Percentiles rank a stretch among this genome's conserved stretches.
Evolutionary conservation across 768 basidiomycete genomes (phyloP).

Genomic region (Gloeophyllum trabeum): DNA sequence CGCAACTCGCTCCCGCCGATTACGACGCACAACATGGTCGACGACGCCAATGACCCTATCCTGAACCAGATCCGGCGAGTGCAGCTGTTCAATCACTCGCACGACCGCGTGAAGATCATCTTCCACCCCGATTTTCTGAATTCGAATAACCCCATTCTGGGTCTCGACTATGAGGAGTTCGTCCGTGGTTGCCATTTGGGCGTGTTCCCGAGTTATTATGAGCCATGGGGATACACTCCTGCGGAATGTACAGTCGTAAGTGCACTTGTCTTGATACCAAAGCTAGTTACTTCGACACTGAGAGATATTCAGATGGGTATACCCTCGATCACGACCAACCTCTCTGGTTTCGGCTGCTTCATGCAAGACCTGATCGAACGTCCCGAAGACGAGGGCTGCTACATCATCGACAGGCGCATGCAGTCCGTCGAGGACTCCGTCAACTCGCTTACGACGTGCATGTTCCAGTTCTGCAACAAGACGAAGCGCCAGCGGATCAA

Average conservation of each 20-base stretch:
- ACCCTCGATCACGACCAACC: constrained; percentile 92
- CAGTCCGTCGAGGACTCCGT: constrained; percentile 90
- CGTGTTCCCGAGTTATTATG: constrained; percentile 97
- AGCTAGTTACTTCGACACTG: constrained; percentile 2
- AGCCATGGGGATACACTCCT: constrained; percentile 95
- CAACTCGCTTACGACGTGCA: constrained; percentile 63
- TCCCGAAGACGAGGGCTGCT: constrained; percentile 91
- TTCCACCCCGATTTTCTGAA: constrained; percentile 99
- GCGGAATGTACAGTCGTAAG: constrained; percentile 97
- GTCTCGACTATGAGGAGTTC: constrained; percentile 98
- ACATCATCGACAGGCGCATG: constrained; percentile 88
- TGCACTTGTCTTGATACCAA: constrained; percentile 8
- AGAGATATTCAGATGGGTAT: constrained; percentile 74
- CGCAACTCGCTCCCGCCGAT: constrained; percentile 91
- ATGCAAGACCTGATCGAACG: constrained; percentile 97
- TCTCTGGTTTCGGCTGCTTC: constrained; percentile 96
- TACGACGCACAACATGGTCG: constrained; percentile 98
- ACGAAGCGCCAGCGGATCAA: constrained; percentile 96
- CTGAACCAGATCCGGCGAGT: constrained; percentile 91
- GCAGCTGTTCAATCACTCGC: constrained; percentile 79
- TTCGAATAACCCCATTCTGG: constrained; percentile 94
- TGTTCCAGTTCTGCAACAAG: constrained; percentile 71
- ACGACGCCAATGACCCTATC: constrained; percentile 87
- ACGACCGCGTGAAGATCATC: constrained; percentile 92
- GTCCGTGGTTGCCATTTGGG: constrained; percentile 96